Base-by-base conservation (phyloP, 225 moss, liverwort and hornwort genomes). In the Marchantia paleacea region DNA sequence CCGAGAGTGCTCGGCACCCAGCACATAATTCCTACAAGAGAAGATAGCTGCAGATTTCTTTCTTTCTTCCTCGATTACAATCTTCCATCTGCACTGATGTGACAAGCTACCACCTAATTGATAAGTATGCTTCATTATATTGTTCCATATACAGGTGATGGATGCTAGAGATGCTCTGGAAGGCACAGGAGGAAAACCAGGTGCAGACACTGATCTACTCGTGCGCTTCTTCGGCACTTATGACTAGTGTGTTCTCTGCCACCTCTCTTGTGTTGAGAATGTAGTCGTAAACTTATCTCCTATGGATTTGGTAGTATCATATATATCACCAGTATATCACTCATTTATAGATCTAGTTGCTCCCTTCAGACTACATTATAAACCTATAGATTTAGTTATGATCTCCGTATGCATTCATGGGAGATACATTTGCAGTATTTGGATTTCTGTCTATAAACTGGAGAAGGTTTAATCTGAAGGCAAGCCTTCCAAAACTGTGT, bases 161-260 rank as follows among this genome's bases (percentile, higher is more conserved):
- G 88, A 92, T 83, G 89, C 87, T 74, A 92, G 83, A 80, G 87
- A 83, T 74, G 86, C 85, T 48, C 81, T 86, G 85, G 87, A 88
- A 86, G 95, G 93, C 55, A 94, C 85, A 75, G 92, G 92, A 78
- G 93, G 95, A 62, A 79, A 80, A 81, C 91, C 89, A 79, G 86
- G 87, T 81, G 84, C 88, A 69, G 90, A 88, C 76, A 87, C 93
- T 64, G 95, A 99, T 89, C 81, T 99, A 75, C 86, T 95, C 88
- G 97, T 99, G 81, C 97, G 92, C 90, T 99, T 99, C 91, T 99
- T 95, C 91, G 97, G 95, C 87, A 99, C 97, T 75, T 94, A 99
- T 89, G 95, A 99, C 90, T 95, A 91, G 97, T 99, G 87, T 75
- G 97, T 93, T 85, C 83, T 78, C 84, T n/a, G 64, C 58, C 28